Percentiles rank a stretch among this genome's conserved stretches.
phyloP scores from a whole-genome alignment of 139 green algal genomes.

The Nannochloris sp. region DNA sequence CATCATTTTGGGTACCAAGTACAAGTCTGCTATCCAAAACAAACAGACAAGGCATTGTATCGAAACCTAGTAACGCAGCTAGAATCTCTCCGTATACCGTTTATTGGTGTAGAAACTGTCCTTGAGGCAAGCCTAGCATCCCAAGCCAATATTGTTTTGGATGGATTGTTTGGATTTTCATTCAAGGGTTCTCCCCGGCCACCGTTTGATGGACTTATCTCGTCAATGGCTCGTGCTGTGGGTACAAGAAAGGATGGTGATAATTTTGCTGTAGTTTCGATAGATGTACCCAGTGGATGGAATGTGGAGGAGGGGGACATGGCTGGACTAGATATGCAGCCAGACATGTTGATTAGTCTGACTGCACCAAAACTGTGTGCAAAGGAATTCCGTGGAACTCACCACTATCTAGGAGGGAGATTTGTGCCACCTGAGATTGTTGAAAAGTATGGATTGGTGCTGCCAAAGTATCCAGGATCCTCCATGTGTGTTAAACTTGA shows the following conservation, averaged over 20 bases:
- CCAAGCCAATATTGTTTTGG: constrained; percentile 71
- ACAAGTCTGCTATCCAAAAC: constrained; percentile 77
- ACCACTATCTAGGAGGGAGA: constrained; percentile 90
- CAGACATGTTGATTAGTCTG: constrained; percentile 87
- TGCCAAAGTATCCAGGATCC: constrained; percentile 69
- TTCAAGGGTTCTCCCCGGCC: constrained; percentile 80
- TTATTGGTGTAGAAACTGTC: constrained; percentile 51
- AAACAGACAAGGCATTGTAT: constrained; percentile 79
- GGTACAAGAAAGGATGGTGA: neutral
- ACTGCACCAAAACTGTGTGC: constrained; percentile 87
- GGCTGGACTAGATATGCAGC: constrained; percentile 36
- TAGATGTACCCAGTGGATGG: constrained; percentile 45
- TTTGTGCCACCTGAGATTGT: constrained; percentile 68
- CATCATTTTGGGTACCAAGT: constrained; percentile 81
- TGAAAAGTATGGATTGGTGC: constrained; percentile 59
- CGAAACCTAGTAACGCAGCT: constrained; percentile 69
- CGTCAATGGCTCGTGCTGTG: constrained; percentile 24
- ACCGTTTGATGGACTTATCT: constrained; percentile 81
- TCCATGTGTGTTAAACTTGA: constrained; percentile 50
- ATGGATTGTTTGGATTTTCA: constrained; percentile 95
- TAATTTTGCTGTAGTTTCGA: constrained; percentile 16
- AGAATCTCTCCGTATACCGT: constrained; percentile 46
- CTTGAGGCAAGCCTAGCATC: neutral
- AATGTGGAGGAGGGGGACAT: constrained; percentile 64
- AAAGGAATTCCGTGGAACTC: constrained; percentile 58